phyloP scores from a whole-genome alignment of 768 basidiomycete species.

The Pleurotus tuoliensis region DNA sequence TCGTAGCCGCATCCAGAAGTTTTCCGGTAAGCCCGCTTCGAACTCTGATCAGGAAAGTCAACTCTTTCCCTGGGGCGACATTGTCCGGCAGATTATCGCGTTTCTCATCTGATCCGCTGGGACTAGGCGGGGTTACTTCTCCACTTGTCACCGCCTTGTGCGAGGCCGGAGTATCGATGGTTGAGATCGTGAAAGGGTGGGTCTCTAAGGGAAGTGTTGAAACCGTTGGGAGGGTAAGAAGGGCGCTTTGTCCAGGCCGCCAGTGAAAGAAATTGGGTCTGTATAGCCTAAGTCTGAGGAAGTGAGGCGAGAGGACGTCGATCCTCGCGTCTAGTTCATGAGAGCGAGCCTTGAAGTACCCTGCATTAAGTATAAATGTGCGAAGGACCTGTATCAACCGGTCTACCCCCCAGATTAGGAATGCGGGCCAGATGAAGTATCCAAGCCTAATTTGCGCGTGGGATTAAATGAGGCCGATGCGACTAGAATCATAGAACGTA shows the following conservation, averaged over 20 bases:
- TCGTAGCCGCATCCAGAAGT: conserved; percentile 29
- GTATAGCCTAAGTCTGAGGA: conserved; percentile 42
- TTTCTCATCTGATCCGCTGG: conserved; percentile 2
- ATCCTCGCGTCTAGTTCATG: conserved; percentile 30
- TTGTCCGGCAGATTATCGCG: not conserved
- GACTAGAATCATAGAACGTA: conserved; percentile 13
- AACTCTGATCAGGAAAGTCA: conserved; percentile 58
- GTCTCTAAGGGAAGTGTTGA: conserved; percentile 44
- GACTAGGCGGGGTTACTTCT: not conserved
- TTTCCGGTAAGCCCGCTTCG: conserved; percentile 57
- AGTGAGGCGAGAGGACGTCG: conserved; percentile 40
- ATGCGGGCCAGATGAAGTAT: conserved; percentile 44
- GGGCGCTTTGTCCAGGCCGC: conserved; percentile 52
- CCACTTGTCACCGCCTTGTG: not conserved
- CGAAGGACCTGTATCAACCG: conserved; percentile 45
- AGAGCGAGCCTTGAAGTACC: conserved; percentile 26
- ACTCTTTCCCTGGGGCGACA: conserved; percentile 27
- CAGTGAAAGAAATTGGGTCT: conserved; percentile 39
- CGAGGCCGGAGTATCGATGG: conserved; percentile 22
- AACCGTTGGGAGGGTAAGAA: conserved; percentile 44
- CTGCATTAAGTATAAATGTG: conserved; percentile 38
- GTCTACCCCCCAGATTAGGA: conserved; percentile 55
- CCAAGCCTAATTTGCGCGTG: conserved; percentile 20
- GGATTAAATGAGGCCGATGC: not conserved
- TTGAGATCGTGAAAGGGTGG: conserved; percentile 63